Base-by-base conservation (phyloP, 225 moss, liverwort and hornwort genomes). In the Pseudisothecium myosuroides region DNA sequence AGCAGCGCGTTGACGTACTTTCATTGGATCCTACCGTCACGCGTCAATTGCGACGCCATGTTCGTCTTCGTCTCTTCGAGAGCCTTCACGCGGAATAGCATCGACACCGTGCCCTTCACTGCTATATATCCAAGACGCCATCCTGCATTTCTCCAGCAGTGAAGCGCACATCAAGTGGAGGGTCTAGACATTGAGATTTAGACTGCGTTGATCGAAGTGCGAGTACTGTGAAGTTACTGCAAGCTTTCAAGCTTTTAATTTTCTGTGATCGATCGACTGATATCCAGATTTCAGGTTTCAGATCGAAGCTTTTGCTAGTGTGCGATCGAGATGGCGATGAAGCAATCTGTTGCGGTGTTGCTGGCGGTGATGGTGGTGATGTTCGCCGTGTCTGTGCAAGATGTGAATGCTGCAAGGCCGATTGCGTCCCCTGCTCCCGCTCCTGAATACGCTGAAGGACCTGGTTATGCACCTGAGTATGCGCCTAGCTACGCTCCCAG, bases 71-170 rank as follows among this genome's bases (percentile, higher is more conserved):
- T n/a, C n/a, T n/a, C n/a, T n/a, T 16, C 22, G 43, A 23, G 41
- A 45, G 45, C 82, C 34, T 82, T 82, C 82, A 82, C 63, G 82
- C 82, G 82, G 11, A 5, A 2, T 31, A 45, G 1, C 32, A 23
- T 64, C 22, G 39, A 58, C 80, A 28, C 39, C 58, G 39, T 79
- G 11, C n/a, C 24, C 28, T 17, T 27, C 58, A 58, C 39, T 58
- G 58, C 39, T 80, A 80, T 80, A 80, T 58, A 80, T 39, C 18
- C 11, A 39, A 26, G 11, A 58, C 39, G 39, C 58, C 17, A 39
- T 18, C 5, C 1, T 9, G 4, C 4, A 11, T 17, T 3, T 0
- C 1, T 0, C 1, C 11, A 80, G 17, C 7, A 28, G 7, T 16
- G 58, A 17, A 80, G 7, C 56, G 7, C 4, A n/a, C 28, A 75